Conservation (phyloP, 164 flowering plant genomes). For the Santalum album region DNA sequence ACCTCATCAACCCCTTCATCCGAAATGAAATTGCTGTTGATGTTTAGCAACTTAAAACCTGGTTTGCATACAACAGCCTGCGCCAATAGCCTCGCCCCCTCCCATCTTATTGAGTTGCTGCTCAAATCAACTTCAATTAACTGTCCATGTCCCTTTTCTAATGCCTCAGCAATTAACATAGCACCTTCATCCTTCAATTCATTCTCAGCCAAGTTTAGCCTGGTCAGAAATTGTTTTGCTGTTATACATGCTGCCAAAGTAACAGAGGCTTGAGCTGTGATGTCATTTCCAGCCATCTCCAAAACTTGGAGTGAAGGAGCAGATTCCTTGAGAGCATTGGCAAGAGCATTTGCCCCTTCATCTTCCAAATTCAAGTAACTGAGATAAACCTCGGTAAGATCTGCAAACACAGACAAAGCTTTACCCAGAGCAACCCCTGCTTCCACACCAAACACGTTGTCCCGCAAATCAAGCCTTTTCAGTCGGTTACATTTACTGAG, state of each 20-base stretch:
- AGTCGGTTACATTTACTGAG: slow-evolving; percentile 29
- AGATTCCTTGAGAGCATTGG: slow-evolving; percentile 41
- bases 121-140: slow-evolving; percentile 53
- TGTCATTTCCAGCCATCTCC: slow-evolving; percentile 65
- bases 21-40: slow-evolving; percentile 54
- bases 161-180: slow-evolving; percentile 34
- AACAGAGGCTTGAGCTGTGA: slow-evolving; percentile 38
- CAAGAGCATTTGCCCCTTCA: slow-evolving; percentile 49
- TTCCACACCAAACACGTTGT: slow-evolving; percentile 68
- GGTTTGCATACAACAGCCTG: slow-evolving; percentile 37
- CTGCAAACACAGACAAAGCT: slow-evolving; percentile 21
- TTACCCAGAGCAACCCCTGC: slow-evolving; percentile 53
- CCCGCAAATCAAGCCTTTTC: slow-evolving; percentile 57
- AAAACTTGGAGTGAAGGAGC: slow-evolving; percentile 51
- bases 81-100: slow-evolving; percentile 49
- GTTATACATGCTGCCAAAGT: slow-evolving; percentile 41
- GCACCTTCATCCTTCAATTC: slow-evolving; percentile 69
- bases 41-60: slow-evolving; percentile 40
- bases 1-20: slow-evolving; percentile 59
- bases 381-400: slow-evolving; percentile 50
- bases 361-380: slow-evolving; percentile 67
- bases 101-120: slow-evolving; percentile 42
- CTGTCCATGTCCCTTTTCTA: slow-evolving; percentile 35
- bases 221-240: slow-evolving; percentile 35
- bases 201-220: slow-evolving; percentile 50